Evolutionary conservation across 768 basidiomycete genomes (phyloP), one percentile per base, ranked within the genome.

Genomic region (Hemileccinum rubropunctum): DNA sequence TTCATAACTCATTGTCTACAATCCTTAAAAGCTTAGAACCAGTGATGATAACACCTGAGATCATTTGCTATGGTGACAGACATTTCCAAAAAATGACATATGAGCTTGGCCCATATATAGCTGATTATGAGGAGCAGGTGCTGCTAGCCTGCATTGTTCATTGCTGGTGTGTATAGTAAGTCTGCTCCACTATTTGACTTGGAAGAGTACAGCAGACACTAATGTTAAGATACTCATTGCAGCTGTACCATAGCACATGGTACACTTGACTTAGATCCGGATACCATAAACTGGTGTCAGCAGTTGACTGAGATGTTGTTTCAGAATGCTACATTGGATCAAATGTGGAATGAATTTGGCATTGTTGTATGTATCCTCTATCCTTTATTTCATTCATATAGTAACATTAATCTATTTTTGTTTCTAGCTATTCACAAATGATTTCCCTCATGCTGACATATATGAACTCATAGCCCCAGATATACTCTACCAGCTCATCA

Each of bases 111-210:
- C 63, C 70, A 3, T 70, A 71, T 26, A 73, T 74, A 45, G 67
- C 68, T 0, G 67, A 73, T 42, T 73, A 74, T 43, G 70, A 69
- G 0, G 70, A 75, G 46, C 70, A 73, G 48, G 65, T 52, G 0
- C 47, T 69, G 0, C 50, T 73, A 0, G 58, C 67, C 3, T 63
- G 69, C 26, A 56, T 71, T 30, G 63, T 73, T 3, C 63, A 63
- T 41, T 58, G 58, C 0, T 73, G 72, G 72, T 75, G 72, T 30
- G 18, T 30, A 30, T n/a, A 35, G 50, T 52, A 30, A 18, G 45
- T 47, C 11, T 30, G 2, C 28, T 30, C 7, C 2, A 30, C 28
- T 23, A 4, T 30, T 30, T 30, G 9, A n/a, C n/a, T n/a, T n/a
- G n/a, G n/a, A 30, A 12, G 8, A 9, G 28, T 8, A 3, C 28